Percentiles rank a stretch among this genome's conserved stretches.
phyloP scores from a whole-genome alignment of 306 rosid species.

The Pyrus communis region DNA sequence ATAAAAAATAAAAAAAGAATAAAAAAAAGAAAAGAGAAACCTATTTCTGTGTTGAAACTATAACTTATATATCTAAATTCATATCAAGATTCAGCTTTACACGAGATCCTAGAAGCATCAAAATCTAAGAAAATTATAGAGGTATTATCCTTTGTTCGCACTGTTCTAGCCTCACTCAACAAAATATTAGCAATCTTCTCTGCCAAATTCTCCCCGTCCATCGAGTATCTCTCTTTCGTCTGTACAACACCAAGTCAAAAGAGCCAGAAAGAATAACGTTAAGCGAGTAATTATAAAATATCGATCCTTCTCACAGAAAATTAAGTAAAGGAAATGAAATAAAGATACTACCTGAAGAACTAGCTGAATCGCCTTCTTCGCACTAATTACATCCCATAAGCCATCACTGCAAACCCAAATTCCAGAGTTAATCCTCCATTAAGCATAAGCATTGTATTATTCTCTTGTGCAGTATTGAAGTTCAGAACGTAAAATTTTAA shows the following conservation, averaged over 20 bases:
- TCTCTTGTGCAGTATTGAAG: background rate
- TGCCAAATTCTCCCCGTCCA: slow-evolving; percentile 47
- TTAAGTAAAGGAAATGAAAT: background rate
- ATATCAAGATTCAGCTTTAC: slow-evolving; percentile 74
- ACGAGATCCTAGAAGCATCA: slow-evolving; percentile 47
- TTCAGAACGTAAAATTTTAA: background rate
- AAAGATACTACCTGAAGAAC: slow-evolving; percentile 55
- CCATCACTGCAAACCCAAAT: slow-evolving; percentile 70
- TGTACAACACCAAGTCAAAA: slow-evolving; percentile 23
- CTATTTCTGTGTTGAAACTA: slow-evolving; percentile 29
- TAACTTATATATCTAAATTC: slow-evolving; percentile 21
- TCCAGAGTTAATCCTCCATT: background rate
- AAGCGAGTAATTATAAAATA: background rate
- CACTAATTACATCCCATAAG: slow-evolving; percentile 81
- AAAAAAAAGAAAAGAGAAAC: slow-evolving; percentile 3
- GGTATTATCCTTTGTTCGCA: slow-evolving; percentile 95
- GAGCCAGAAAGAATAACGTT: background rate
- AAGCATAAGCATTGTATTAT: background rate
- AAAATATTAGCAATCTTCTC: slow-evolving; percentile 73
- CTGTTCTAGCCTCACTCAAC: slow-evolving; percentile 85
- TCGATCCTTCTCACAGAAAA: background rate
- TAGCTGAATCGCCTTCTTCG: slow-evolving; percentile 70
- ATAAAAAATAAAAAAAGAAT: too few species aligned
- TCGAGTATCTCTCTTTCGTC: slow-evolving; percentile 49
- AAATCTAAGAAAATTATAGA: slow-evolving; percentile 89